A percentile compares a stretch with the other conserved stretches of the same genome.
These are phyloP conservation scores for Fusarium gaditjirri DNA, from an alignment of 2,329 filamentous ascomycete species.

Conservation along the genomic window DNA sequence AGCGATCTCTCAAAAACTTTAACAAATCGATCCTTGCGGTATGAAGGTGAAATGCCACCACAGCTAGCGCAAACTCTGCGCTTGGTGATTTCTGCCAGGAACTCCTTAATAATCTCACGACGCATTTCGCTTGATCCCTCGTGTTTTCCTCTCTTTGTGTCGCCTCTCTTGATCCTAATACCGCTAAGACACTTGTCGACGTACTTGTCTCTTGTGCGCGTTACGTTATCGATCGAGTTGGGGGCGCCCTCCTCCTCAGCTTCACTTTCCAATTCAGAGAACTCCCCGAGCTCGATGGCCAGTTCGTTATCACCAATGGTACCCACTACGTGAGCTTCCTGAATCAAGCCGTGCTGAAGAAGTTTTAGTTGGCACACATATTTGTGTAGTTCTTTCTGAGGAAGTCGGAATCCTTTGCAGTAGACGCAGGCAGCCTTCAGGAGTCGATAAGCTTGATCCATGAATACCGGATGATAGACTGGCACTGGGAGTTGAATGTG, in stretches of 20 bases:
- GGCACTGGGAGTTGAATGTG: slow-evolving; percentile 95
- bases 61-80: slow-evolving; percentile 75
- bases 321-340: slow-evolving; percentile 71
- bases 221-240: slow-evolving; percentile 61
- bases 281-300: slow-evolving; percentile 48
- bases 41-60: slow-evolving; percentile 79
- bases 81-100: slow-evolving; percentile 77
- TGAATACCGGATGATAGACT: slow-evolving; percentile 96
- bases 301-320: slow-evolving; percentile 59
- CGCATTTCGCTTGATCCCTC: slow-evolving; percentile 84
- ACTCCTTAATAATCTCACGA: slow-evolving; percentile 80
- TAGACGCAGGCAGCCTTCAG: slow-evolving; percentile 90
- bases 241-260: slow-evolving; percentile 71
- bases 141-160: slow-evolving; percentile 75
- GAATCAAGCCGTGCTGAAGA: slow-evolving; percentile 83
- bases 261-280: slow-evolving; percentile 61
- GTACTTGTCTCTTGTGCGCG: slow-evolving; percentile 69
- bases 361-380: slow-evolving; percentile 87
- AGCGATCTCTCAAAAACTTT: slow-evolving; percentile 93
- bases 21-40: slow-evolving; percentile 88
- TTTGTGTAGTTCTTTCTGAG: slow-evolving; percentile 79
- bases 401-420: slow-evolving; percentile 86
- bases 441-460: slow-evolving; percentile 89
- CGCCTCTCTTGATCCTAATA: slow-evolving; percentile 61
- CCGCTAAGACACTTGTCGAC: slow-evolving; percentile 77